These are phyloP conservation scores for Aphanomyces cochlioides DNA, from an alignment of 352 stramenopile species.

Conservation along the genomic window DNA sequence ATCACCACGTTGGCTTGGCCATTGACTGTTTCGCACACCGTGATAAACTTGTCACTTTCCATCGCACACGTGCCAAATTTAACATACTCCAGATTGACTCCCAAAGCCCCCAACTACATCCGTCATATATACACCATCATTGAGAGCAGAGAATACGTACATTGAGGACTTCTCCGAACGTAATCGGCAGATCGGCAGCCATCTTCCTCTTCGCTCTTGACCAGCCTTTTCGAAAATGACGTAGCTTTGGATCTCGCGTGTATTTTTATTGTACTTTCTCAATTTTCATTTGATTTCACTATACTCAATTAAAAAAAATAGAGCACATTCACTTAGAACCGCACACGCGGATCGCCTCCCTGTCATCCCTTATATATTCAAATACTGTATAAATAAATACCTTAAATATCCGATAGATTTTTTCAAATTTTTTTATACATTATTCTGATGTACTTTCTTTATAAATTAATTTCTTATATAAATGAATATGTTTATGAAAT, in stretches of 20 bases:
- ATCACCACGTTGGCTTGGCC: constrained; percentile 88
- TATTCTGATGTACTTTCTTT: neutral
- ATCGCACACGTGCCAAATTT: constrained; percentile 94
- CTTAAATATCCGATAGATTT: constrained; percentile 17
- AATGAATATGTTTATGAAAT: too few species aligned
- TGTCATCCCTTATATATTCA: neutral
- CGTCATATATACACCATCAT: neutral
- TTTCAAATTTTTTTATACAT: neutral
- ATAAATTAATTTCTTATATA: neutral
- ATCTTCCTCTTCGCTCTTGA: constrained; percentile 19
- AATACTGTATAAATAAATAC: constrained; percentile 2
- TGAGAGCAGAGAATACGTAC: constrained; percentile 47
- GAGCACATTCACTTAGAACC: constrained; percentile 19
- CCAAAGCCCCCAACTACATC: constrained; percentile 74
- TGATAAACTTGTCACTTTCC: constrained; percentile 97
- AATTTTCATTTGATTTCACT: constrained; percentile 1
- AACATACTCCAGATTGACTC: constrained; percentile 88
- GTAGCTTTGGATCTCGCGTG: constrained; percentile 20
- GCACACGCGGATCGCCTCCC: constrained; percentile 10
- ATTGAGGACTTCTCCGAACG: constrained; percentile 87
- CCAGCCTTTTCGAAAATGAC: constrained; percentile 33
- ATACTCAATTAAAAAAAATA: constrained; percentile 14
- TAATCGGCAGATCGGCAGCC: constrained; percentile 73
- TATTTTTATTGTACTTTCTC: constrained; percentile 2
- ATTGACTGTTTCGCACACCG: constrained; percentile 89